A percentile compares a stretch with the other conserved stretches of the same genome.
Evolutionary conservation across 179 eudicot species (phyloP).

Genomic region (Nepenthes alata): DNA sequence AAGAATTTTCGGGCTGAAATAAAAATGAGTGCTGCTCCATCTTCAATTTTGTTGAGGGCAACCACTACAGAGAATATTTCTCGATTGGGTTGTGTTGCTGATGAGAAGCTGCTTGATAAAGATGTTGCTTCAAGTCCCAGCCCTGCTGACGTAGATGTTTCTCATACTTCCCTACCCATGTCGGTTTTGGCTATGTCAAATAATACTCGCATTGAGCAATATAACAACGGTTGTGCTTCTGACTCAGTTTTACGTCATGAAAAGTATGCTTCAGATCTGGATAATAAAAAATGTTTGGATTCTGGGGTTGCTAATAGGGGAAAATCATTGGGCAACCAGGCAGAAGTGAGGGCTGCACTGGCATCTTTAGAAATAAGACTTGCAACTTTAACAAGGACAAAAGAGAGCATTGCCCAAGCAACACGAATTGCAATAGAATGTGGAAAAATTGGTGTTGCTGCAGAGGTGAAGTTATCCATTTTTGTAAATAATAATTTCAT

Average conservation of each 20-base stretch:
- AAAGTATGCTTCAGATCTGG: constrained; percentile 20
- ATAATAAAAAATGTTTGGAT: constrained; percentile 14
- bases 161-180: constrained; percentile 26
- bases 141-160: constrained; percentile 21
- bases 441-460: constrained; percentile 67
- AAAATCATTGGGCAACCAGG: constrained; percentile 29
- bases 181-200: constrained; percentile 19
- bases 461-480: constrained; percentile 39
- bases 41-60: constrained; percentile 18
- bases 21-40: constrained; percentile 11
- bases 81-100: constrained; percentile 28
- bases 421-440: constrained; percentile 90
- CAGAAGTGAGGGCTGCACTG: constrained; percentile 51
- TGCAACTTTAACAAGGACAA: constrained; percentile 66
- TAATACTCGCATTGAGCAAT: constrained; percentile 18
- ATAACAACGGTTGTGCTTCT: constrained; percentile 24
- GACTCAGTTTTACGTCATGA: constrained; percentile 26
- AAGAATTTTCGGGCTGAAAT: constrained; percentile 13
- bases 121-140: constrained; percentile 22
- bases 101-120: constrained; percentile 31
- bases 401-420: constrained; percentile 79
- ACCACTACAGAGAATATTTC: constrained; percentile 19
- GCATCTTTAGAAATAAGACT: constrained; percentile 58
- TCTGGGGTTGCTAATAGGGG: constrained; percentile 13
- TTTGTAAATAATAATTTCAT: too few species aligned